These are phyloP conservation scores for Mycena galericulata DNA, from an alignment of 768 basidiomycete species.

Conservation along the genomic window DNA sequence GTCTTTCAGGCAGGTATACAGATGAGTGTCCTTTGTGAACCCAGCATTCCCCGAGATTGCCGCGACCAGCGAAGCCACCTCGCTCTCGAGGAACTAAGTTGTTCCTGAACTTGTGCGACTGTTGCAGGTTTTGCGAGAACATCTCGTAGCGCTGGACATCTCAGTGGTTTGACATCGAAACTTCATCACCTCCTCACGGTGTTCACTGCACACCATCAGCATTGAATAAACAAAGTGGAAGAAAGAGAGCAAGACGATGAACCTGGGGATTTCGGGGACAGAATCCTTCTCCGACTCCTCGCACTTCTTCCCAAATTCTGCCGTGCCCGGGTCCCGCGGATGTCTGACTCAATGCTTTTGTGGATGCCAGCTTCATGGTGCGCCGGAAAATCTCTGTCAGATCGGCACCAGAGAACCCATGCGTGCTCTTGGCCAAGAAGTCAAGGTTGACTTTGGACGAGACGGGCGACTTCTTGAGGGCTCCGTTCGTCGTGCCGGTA, in stretches of 20 bases:
- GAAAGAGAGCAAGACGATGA: constrained; percentile 41
- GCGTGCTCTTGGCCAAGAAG: constrained; percentile 92
- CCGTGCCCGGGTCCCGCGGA: constrained; percentile 80
- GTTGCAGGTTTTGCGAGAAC: constrained; percentile 95
- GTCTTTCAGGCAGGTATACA: constrained; percentile 95
- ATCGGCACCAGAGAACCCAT: constrained; percentile 98
- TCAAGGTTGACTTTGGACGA: constrained; percentile 83
- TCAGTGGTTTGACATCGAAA: constrained; percentile 96
- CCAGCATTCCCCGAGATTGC: constrained; percentile 71
- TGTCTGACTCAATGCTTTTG: constrained; percentile 93
- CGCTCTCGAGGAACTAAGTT: constrained; percentile 87
- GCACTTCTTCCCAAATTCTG: constrained; percentile 83
- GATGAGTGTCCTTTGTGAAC: constrained; percentile 87
- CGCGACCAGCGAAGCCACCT: constrained; percentile 51
- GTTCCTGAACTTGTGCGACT: constrained; percentile 70
- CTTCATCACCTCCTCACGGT: constrained; percentile 99
- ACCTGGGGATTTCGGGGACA: constrained; percentile 88
- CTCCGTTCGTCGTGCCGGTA: constrained; percentile 96
- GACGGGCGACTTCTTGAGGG: constrained; percentile 94
- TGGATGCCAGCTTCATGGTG: constrained; percentile 97
- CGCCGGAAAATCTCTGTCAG: constrained; percentile 98
- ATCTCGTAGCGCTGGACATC: constrained; percentile 99
- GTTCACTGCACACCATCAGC: constrained; percentile 65
- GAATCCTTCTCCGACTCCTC: constrained; percentile 77
- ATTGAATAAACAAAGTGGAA: background rate